Percentiles rank a stretch among this genome's conserved stretches.
Conservation (phyloP, 2,329 filamentous ascomycete species). For the Exutisphaerella laricina region DNA sequence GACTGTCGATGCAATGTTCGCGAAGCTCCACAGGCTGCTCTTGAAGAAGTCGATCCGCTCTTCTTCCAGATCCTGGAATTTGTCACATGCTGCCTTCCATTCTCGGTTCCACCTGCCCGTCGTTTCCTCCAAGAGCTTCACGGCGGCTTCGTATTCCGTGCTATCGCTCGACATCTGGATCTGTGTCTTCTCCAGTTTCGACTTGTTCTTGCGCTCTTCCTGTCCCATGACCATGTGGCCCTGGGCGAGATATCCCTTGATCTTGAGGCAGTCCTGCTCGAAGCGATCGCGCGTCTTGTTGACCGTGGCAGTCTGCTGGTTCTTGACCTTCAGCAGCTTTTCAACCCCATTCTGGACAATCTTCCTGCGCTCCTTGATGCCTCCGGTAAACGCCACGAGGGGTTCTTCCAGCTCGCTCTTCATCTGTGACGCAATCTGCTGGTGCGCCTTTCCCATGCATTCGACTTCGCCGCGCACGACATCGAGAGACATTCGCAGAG, state of each 20-base stretch:
- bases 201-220: constrained; percentile 97
- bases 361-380: constrained; percentile 93
- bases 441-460: constrained; percentile 88
- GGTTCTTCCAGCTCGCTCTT: constrained; percentile 94
- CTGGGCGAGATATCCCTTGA: constrained; percentile 96
- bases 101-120: constrained; percentile 95
- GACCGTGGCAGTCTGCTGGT: constrained; percentile 81
- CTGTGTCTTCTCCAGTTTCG: constrained; percentile 97
- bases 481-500: constrained; percentile 77
- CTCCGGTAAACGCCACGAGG: constrained; percentile 81
- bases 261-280: constrained; percentile 95
- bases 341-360: constrained; percentile 93
- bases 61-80: constrained; percentile 98
- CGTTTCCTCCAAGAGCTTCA: constrained; percentile 91
- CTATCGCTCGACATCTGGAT: constrained; percentile 89
- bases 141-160: constrained; percentile 85
- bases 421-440: constrained; percentile 87
- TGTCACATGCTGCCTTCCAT: constrained; percentile 96
- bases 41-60: constrained; percentile 96
- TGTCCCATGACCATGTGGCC: constrained; percentile 99
- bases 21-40: constrained; percentile 95
- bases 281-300: constrained; percentile 96
- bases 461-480: constrained; percentile 85
- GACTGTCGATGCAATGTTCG: constrained; percentile 93
- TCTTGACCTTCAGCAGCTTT: constrained; percentile 87